phyloP scores from a whole-genome alignment of 2,329 filamentous ascomycete genomes.

The Fusarium foetens region DNA sequence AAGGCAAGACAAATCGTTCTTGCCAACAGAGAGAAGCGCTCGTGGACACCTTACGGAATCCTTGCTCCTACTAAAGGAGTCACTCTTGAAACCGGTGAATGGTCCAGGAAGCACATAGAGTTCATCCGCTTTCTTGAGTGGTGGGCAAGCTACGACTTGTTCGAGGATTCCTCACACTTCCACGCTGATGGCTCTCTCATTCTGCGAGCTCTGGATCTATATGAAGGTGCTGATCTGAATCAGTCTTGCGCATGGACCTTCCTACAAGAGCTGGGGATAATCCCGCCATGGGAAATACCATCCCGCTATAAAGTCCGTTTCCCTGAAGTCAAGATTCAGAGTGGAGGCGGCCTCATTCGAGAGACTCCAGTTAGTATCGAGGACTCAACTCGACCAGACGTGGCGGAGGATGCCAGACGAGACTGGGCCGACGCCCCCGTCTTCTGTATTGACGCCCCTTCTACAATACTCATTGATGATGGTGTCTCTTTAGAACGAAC shows the following conservation, averaged over 20 bases:
- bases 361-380: constrained; percentile 46
- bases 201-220: constrained; percentile 69
- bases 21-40: constrained; percentile 59
- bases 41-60: constrained; percentile 63
- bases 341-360: constrained; percentile 55
- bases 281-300: constrained; percentile 76
- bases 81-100: constrained; percentile 37
- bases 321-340: constrained; percentile 58
- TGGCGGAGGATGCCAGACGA: constrained; percentile 62
- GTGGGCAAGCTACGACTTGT: constrained; percentile 69
- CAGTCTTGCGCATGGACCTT: constrained; percentile 68
- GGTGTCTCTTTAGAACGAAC: constrained; percentile 76
- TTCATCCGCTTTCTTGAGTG: constrained; percentile 76
- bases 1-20: constrained; percentile 63
- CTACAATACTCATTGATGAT: constrained; percentile 80
- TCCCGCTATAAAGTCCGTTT: constrained; percentile 69
- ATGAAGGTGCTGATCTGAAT: constrained; percentile 58
- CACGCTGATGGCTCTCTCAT: constrained; percentile 72
- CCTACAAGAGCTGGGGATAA: constrained; percentile 78
- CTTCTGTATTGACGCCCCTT: constrained; percentile 77
- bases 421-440: constrained; percentile 69
- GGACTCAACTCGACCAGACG: constrained; percentile 54
- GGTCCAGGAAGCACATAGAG: constrained; percentile 51
- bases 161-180: constrained; percentile 62
- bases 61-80: constrained; percentile 44